Conservation (phyloP, 768 basidiomycete species). For the Russula brevipes region DNA sequence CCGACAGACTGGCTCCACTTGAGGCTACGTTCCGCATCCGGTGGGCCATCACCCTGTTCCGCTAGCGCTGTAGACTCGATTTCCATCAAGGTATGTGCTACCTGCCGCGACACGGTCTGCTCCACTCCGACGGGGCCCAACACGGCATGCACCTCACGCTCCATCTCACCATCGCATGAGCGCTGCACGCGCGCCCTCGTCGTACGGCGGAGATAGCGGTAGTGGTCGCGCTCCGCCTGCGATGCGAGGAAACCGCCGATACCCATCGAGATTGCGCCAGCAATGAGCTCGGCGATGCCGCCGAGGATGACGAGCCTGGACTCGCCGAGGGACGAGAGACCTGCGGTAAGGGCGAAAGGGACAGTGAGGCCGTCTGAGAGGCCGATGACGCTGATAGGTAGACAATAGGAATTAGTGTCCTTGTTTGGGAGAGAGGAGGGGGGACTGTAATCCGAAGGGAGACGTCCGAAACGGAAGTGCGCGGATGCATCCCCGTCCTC, state of each 20-base stretch:
- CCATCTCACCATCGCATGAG: slow-evolving; percentile 92
- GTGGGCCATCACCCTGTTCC: slow-evolving; percentile 8
- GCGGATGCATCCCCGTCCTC: neutral
- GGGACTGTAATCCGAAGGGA: neutral
- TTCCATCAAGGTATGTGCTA: slow-evolving; percentile 69
- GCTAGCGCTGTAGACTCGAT: slow-evolving; percentile 44
- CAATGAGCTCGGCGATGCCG: slow-evolving; percentile 92
- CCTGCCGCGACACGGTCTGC: slow-evolving; percentile 68
- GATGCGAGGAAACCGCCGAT: slow-evolving; percentile 97
- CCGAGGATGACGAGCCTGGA: slow-evolving; percentile 91
- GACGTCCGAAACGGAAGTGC: neutral
- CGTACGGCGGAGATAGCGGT: slow-evolving; percentile 68
- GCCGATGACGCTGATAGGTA: slow-evolving; percentile 65
- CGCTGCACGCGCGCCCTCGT: slow-evolving; percentile 79
- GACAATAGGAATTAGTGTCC: neutral
- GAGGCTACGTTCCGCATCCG: slow-evolving; percentile 52
- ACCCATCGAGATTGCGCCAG: slow-evolving; percentile 97
- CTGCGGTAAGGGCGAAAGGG: slow-evolving; percentile 87
- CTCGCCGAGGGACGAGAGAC: slow-evolving; percentile 82
- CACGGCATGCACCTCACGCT: slow-evolving; percentile 86
- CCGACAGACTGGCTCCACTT: slow-evolving; percentile 78
- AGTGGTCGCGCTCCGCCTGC: slow-evolving; percentile 94
- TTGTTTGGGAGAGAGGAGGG: slow-evolving; percentile 5
- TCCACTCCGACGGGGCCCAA: slow-evolving; percentile 89
- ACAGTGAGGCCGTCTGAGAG: slow-evolving; percentile 87